Conservation (phyloP, 345 rosid species). For the Diplotaxis tenuifolia region DNA sequence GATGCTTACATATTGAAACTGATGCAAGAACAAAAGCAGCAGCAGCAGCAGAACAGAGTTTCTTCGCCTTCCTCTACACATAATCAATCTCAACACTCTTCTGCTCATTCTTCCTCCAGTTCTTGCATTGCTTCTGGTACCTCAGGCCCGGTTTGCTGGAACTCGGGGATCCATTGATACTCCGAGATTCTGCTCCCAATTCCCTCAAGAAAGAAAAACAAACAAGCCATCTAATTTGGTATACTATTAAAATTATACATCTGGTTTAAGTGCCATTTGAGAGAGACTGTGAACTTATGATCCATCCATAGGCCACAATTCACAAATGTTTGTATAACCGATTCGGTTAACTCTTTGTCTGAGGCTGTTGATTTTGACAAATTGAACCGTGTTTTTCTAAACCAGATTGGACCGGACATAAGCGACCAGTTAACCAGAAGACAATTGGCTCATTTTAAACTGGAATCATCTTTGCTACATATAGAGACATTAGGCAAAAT, state of each 20-base stretch:
- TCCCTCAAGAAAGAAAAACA: constrained; percentile 1
- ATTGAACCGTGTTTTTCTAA: neutral
- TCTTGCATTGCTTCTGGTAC: constrained; percentile 44
- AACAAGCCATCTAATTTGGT: constrained; percentile 26
- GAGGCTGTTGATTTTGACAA: neutral
- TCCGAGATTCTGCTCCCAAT: neutral
- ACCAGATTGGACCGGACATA: too few species aligned
- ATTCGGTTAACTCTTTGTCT: constrained; percentile 14
- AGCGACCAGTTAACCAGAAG: too few species aligned
- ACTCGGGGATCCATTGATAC: constrained; percentile 38
- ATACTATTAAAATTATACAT: constrained; percentile 23
- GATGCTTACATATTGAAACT: constrained; percentile 44
- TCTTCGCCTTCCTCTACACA: constrained; percentile 34
- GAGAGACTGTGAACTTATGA: constrained; percentile 30
- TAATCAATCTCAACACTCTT: constrained; percentile 28
- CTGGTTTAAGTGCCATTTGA: constrained; percentile 19
- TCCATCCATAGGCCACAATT: constrained; percentile 21
- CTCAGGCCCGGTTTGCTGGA: constrained; percentile 38
- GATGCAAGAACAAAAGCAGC: constrained; percentile 35
- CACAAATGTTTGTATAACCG: constrained; percentile 19
- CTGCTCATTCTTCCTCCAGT: constrained; percentile 42
- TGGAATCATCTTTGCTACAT: too few species aligned
- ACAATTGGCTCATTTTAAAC: too few species aligned
- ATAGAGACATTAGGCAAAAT: too few species aligned
- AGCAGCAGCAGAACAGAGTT: constrained; percentile 27